Evolutionary conservation across 805 yeast species (phyloP).

Genomic region (Monosporozyma aerobia): DNA sequence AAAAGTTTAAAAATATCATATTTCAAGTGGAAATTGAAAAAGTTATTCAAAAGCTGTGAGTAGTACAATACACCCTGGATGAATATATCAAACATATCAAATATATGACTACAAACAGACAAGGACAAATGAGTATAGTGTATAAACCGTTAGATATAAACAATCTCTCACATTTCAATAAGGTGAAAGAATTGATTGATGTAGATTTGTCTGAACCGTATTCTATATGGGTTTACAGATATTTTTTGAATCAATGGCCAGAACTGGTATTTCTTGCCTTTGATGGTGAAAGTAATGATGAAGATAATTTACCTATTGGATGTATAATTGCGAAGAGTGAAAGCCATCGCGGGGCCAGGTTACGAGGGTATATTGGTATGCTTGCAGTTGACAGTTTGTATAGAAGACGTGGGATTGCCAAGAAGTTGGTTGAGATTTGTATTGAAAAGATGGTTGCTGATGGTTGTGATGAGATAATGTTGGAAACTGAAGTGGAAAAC

Average conservation of each 20-base stretch:
- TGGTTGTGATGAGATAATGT: conserved; percentile 79
- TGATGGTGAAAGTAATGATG: conserved; percentile 22
- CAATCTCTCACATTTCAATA: conserved; percentile 33
- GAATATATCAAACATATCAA: too few species aligned
- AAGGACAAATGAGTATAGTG: conserved; percentile 8
- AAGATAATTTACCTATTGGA: conserved; percentile 47
- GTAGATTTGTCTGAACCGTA: conserved; percentile 86
- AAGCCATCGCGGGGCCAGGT: conserved; percentile 54
- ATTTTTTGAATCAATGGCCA: conserved; percentile 87
- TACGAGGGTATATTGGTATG: conserved; percentile 95
- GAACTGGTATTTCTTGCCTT: conserved; percentile 63
- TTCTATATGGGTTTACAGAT: conserved; percentile 85
- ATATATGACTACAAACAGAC: background rate
- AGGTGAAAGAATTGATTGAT: conserved; percentile 50
- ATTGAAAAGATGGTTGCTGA: conserved; percentile 55
- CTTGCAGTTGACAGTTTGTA: conserved; percentile 65
- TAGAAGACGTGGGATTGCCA: conserved; percentile 79
- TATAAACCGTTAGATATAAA: conserved; percentile 22
- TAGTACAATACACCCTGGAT: too few species aligned
- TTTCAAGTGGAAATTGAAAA: background rate
- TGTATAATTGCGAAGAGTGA: conserved; percentile 78
- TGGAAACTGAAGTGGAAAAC: conserved; percentile 87
- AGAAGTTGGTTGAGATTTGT: conserved; percentile 51
- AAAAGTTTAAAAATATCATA: background rate
- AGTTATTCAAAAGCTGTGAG: too few species aligned